Conservation (phyloP, 352 stramenopile species). For the Globisporangium cederbergense region DNA sequence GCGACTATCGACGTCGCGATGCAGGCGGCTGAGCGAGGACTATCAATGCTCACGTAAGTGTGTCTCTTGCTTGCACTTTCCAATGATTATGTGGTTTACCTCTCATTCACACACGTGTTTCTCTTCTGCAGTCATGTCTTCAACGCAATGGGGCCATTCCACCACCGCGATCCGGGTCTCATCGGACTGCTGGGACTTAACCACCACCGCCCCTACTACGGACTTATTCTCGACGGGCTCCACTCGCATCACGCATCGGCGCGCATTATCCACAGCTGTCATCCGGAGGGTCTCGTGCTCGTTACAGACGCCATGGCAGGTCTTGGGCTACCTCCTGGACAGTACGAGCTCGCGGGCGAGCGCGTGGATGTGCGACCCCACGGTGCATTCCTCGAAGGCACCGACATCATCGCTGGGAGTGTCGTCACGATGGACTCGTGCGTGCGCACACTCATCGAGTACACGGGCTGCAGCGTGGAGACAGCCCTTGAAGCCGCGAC, state of each 20-base stretch:
- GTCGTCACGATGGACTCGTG: slow-evolving; percentile 83
- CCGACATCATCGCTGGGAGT: slow-evolving; percentile 82
- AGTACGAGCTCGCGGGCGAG: slow-evolving; percentile 72
- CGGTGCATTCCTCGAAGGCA: slow-evolving; percentile 55
- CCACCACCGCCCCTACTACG: slow-evolving; percentile 57
- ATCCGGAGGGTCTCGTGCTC: slow-evolving; percentile 78
- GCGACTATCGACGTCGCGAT: slow-evolving; percentile 70
- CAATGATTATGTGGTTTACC: background rate
- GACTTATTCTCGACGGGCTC: slow-evolving; percentile 87
- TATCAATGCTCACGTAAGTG: slow-evolving; percentile 78
- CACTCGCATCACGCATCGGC: slow-evolving; percentile 80
- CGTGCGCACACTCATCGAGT: slow-evolving; percentile 71
- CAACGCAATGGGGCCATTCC: slow-evolving; percentile 91
- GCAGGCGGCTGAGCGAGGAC: slow-evolving; percentile 53
- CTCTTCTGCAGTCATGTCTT: slow-evolving; percentile 68
- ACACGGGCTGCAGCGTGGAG: slow-evolving; percentile 77
- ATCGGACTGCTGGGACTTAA: slow-evolving; percentile 76
- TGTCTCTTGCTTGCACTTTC: background rate
- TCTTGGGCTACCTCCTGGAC: slow-evolving; percentile 73
- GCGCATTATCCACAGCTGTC: slow-evolving; percentile 74
- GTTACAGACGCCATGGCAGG: slow-evolving; percentile 81
- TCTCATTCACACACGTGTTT: background rate
- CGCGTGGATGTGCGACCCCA: slow-evolving; percentile 49
- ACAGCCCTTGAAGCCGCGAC: slow-evolving; percentile 76
- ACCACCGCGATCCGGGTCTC: slow-evolving; percentile 88